Evolutionary conservation across 345 rosid species (phyloP).

Genomic region (Gossypium herbaceum): DNA sequence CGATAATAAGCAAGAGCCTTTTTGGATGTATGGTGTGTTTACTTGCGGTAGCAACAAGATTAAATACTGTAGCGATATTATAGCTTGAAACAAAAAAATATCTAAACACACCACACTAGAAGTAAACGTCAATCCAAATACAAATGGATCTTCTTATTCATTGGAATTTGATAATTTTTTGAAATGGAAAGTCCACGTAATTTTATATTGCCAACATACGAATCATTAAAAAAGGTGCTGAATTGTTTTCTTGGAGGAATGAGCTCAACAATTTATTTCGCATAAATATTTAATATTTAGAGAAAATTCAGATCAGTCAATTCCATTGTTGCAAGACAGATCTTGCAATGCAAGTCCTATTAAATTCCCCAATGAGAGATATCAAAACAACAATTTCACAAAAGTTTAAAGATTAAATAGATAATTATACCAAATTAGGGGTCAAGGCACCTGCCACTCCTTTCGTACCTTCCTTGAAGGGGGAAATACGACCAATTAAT

Average conservation of each 20-base stretch:
- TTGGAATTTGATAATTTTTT: neutral
- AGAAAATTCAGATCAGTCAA: neutral
- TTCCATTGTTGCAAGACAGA: neutral
- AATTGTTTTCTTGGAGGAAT: conserved; percentile 8
- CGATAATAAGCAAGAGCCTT: too few species aligned
- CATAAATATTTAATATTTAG: conserved; percentile 11
- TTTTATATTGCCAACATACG: neutral
- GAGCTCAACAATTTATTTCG: conserved; percentile 15
- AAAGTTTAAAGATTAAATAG: too few species aligned
- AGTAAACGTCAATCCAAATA: neutral
- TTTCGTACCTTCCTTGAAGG: too few species aligned
- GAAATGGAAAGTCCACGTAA: neutral
- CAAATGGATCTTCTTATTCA: neutral
- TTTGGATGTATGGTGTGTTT: too few species aligned
- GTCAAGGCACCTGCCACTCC: too few species aligned
- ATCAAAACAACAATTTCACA: too few species aligned
- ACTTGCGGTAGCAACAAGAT: accelerated
- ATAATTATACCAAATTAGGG: too few species aligned
- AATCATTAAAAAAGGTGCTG: neutral
- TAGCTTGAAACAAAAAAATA: neutral
- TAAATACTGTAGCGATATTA: accelerated
- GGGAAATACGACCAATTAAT: too few species aligned
- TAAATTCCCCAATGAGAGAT: neutral
- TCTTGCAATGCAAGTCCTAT: neutral
- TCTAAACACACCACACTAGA: too few species aligned